These are phyloP conservation scores for Penicillium brasilianum DNA, from an alignment of 2,329 filamentous ascomycete genomes.

Conservation along the genomic window DNA sequence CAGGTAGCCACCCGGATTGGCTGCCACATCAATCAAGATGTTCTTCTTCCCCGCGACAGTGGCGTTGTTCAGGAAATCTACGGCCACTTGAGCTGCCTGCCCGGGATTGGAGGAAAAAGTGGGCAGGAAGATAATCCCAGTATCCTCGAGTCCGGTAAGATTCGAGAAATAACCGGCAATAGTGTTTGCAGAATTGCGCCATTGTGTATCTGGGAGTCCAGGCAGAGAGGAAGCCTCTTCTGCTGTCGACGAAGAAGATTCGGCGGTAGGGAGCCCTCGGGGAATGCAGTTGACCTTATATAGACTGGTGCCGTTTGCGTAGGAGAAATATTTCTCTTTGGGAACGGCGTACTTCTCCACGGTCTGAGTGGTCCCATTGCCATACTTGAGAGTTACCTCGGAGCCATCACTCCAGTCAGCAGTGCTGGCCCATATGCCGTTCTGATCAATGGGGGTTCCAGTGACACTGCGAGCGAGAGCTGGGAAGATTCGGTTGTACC, in stretches of 20 bases:
- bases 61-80: slow-evolving; percentile 35
- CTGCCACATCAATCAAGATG: slow-evolving; percentile 67
- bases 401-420: slow-evolving; percentile 30
- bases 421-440: slow-evolving; percentile 29
- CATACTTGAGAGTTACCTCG: slow-evolving; percentile 24
- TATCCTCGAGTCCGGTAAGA: slow-evolving; percentile 47
- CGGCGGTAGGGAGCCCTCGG: slow-evolving; percentile 17
- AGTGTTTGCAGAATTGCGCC: slow-evolving; percentile 31
- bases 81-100: slow-evolving; percentile 27
- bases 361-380: slow-evolving; percentile 27
- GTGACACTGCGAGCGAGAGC: slow-evolving; percentile 28
- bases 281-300: slow-evolving; percentile 30
- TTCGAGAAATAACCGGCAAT: slow-evolving; percentile 55
- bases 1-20: slow-evolving; percentile 64
- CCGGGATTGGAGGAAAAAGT: slow-evolving; percentile 31
- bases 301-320: slow-evolving; percentile 27
- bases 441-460: slow-evolving; percentile 20
- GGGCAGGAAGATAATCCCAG: slow-evolving; percentile 51
- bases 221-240: slow-evolving; percentile 26
- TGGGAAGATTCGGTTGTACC: slow-evolving; percentile 34
- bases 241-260: slow-evolving; percentile 18
- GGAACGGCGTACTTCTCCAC: slow-evolving; percentile 27
- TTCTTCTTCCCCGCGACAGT: slow-evolving; percentile 58
- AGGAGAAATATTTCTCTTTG: slow-evolving; percentile 28
- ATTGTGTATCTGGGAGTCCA: slow-evolving; percentile 28